Percentiles rank a stretch among this genome's conserved stretches.
phyloP scores from a whole-genome alignment of 2,329 filamentous ascomycete species.

The Fusarium sp. region DNA sequence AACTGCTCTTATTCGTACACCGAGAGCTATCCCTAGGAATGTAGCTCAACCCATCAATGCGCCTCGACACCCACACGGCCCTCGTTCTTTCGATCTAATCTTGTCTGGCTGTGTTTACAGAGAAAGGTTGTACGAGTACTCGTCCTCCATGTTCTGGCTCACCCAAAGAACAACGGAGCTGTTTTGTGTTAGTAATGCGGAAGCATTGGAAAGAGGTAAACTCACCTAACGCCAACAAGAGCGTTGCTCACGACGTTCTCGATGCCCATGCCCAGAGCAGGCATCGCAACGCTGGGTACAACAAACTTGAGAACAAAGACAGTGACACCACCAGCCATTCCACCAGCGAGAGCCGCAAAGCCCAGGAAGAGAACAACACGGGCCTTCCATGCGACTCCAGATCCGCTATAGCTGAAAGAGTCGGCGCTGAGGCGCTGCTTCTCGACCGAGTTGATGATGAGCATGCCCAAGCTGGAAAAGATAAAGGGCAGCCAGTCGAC shows the following conservation, averaged over 20 bases:
- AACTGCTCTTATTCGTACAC: conserved; percentile 33
- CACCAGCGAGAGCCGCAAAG: conserved; percentile 69
- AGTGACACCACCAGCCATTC: conserved; percentile 73
- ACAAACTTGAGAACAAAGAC: conserved; percentile 72
- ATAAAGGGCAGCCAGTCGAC: conserved; percentile 74
- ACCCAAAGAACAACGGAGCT: conserved; percentile 72
- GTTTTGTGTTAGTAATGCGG: conserved; percentile 26
- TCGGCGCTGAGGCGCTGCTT: conserved; percentile 70
- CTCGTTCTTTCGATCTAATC: conserved; percentile 6
- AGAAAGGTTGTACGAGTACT: conserved; percentile 72
- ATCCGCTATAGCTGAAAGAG: conserved; percentile 68
- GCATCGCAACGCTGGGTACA: conserved; percentile 64
- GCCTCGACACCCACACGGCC: not conserved
- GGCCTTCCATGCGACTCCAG: conserved; percentile 72
- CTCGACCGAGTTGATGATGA: conserved; percentile 75
- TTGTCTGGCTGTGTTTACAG: conserved; percentile 51
- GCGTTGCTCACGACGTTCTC: conserved; percentile 72
- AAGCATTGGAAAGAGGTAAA: conserved; percentile 4
- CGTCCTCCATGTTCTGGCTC: conserved; percentile 76
- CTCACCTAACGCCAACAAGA: conserved; percentile 66
- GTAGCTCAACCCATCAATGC: conserved; percentile 15
- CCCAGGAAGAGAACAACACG: conserved; percentile 72
- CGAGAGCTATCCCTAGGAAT: conserved; percentile 2
- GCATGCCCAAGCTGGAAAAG: conserved; percentile 71
- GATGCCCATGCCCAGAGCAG: conserved; percentile 69